These are phyloP conservation scores for Adiantum capillusveneris DNA, from an alignment of 75 land plant species.

Conservation along the genomic window DNA sequence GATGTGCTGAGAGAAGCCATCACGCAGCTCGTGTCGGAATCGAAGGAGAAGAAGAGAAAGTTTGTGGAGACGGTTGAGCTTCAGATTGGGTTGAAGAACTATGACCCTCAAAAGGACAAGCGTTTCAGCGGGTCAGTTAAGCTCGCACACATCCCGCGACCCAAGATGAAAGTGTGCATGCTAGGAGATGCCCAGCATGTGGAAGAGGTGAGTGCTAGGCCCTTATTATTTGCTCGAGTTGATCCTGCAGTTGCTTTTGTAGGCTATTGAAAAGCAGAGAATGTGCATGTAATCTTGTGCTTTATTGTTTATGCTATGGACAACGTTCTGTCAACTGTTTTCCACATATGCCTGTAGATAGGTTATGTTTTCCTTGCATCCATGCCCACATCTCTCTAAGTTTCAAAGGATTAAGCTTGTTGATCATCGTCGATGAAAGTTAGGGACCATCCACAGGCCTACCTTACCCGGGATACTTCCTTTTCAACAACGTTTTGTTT, in stretches of 20 bases:
- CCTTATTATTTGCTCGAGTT: not conserved
- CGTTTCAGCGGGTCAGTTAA: conserved; percentile 61
- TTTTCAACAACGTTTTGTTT: no score
- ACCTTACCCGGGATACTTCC: no score
- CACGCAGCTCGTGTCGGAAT: conserved; percentile 19
- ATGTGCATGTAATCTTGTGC: not conserved
- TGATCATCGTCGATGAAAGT: no score
- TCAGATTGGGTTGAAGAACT: conserved; percentile 71
- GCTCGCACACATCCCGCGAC: conserved; percentile 52
- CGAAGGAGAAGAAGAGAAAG: conserved; percentile 56
- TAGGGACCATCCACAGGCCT: no score
- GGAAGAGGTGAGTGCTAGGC: conserved; percentile 32
- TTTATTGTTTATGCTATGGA: not conserved
- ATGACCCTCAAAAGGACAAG: conserved; percentile 65
- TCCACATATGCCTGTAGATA: not conserved
- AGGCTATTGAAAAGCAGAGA: not conserved
- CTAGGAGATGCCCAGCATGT: conserved; percentile 65
- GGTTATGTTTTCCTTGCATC: not conserved
- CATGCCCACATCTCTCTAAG: no score
- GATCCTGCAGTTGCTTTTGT: not conserved
- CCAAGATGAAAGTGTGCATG: conserved; percentile 65
- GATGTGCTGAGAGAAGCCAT: conserved; percentile 69
- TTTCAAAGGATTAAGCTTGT: no score
- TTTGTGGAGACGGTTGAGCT: conserved; percentile 68
- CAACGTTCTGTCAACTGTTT: not conserved